A percentile compares a stretch with the other conserved stretches of the same genome.
phyloP scores from a whole-genome alignment of 345 rosid genomes.

The Geranium rotundifolium region DNA sequence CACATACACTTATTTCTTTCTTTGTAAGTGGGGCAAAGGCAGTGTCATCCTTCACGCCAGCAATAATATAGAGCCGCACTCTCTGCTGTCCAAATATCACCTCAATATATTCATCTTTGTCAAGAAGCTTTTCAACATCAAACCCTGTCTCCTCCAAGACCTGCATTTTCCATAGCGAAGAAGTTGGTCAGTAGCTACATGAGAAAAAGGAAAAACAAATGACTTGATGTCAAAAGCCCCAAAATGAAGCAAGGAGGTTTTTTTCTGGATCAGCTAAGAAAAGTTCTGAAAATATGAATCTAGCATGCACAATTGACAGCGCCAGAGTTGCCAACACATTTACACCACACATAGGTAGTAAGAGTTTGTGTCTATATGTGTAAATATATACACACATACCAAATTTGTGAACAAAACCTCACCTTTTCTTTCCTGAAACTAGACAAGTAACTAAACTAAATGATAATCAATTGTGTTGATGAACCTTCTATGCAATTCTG shows the following conservation, averaged over 20 bases:
- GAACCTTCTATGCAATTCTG: not conserved
- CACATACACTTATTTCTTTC: constrained; percentile 96
- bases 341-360: not conserved
- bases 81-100: constrained; percentile 86
- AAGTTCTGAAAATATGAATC: not conserved
- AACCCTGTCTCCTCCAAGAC: constrained; percentile 96
- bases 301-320: not conserved
- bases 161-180: constrained; percentile 28
- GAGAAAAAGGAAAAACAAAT: no score
- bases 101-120: constrained; percentile 79
- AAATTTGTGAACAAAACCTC: not conserved
- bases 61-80: constrained; percentile 82
- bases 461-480: not conserved
- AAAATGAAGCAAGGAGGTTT: not conserved
- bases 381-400: not conserved
- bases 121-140: constrained; percentile 69
- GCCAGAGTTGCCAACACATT: not conserved
- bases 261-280: not conserved
- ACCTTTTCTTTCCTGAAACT: not conserved
- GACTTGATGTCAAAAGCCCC: not conserved
- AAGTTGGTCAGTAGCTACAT: not conserved
- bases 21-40: constrained; percentile 92
- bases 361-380: not conserved
- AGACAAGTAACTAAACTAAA: not conserved
- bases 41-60: constrained; percentile 84